phyloP scores from a whole-genome alignment of 495 filamentous ascomycete genomes.

The Penicillium crystallinum region DNA sequence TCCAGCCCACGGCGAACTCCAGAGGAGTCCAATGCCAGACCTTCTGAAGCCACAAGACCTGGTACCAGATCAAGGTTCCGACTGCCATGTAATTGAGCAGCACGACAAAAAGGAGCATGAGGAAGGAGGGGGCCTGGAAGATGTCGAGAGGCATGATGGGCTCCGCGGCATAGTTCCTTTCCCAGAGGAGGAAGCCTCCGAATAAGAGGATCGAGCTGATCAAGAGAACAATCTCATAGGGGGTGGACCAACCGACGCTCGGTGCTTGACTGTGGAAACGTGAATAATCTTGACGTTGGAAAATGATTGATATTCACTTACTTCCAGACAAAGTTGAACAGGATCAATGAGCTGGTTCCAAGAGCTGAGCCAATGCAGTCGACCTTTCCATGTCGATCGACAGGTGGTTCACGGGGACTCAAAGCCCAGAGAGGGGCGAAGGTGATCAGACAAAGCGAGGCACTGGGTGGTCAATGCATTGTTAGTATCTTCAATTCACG shows the following conservation, averaged over 20 bases:
- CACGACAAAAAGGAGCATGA: slow-evolving; percentile 41
- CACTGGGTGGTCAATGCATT: slow-evolving; percentile 12
- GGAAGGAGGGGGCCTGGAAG: slow-evolving; percentile 47
- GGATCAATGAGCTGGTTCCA: slow-evolving; percentile 38
- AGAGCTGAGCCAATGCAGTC: slow-evolving; percentile 48
- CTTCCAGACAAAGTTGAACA: slow-evolving; percentile 56
- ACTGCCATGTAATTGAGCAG: slow-evolving; percentile 50
- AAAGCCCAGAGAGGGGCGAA: slow-evolving; percentile 29
- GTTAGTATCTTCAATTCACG: background rate
- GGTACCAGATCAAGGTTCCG: slow-evolving; percentile 47
- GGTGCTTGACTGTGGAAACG: slow-evolving; percentile 42
- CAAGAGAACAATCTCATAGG: slow-evolving; percentile 43
- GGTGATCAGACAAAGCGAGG: slow-evolving; percentile 30
- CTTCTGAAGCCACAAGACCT: slow-evolving; percentile 41
- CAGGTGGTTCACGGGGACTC: slow-evolving; percentile 34
- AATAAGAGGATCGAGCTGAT: slow-evolving; percentile 38
- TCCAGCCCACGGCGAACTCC: slow-evolving; percentile 40
- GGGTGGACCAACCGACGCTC: slow-evolving; percentile 41
- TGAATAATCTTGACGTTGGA: background rate
- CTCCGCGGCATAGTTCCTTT: slow-evolving; percentile 31
- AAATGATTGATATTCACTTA: slow-evolving; percentile 18
- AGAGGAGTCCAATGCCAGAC: slow-evolving; percentile 42
- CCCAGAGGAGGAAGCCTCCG: slow-evolving; percentile 42
- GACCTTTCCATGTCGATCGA: slow-evolving; percentile 40
- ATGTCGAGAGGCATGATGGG: slow-evolving; percentile 50